A percentile compares a stretch with the other conserved stretches of the same genome.
These are phyloP conservation scores for Aspergillus puulaauensis DNA, from an alignment of 2,329 filamentous ascomycete species.

Conservation along the genomic window DNA sequence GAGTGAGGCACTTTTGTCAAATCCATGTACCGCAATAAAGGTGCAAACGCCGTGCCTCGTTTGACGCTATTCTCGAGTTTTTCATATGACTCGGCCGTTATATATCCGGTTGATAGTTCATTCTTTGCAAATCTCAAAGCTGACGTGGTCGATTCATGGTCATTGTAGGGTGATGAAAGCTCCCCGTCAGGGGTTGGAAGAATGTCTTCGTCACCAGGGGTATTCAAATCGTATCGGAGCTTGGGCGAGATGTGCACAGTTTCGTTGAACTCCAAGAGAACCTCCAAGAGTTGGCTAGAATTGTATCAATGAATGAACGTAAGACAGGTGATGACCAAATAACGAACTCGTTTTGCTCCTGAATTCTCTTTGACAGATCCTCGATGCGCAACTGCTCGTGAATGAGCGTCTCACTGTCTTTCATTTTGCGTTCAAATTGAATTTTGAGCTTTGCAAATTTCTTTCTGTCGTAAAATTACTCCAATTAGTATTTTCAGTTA, in stretches of 20 bases:
- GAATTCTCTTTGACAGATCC: constrained; percentile 76
- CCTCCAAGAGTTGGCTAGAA: constrained; percentile 77
- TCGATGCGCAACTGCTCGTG: constrained; percentile 78
- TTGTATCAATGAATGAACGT: constrained; percentile 10
- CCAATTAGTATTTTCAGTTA: constrained; percentile 8
- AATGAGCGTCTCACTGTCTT: constrained; percentile 64
- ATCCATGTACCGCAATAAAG: constrained; percentile 32
- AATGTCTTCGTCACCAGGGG: constrained; percentile 44
- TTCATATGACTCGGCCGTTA: constrained; percentile 36
- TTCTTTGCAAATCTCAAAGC: constrained; percentile 41
- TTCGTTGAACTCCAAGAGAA: constrained; percentile 87
- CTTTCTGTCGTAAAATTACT: constrained; percentile 51
- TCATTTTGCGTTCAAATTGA: constrained; percentile 77
- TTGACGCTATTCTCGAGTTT: constrained; percentile 41
- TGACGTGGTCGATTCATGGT: constrained; percentile 32
- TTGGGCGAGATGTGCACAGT: constrained; percentile 73
- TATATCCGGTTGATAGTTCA: constrained; percentile 36
- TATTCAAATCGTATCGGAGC: constrained; percentile 70
- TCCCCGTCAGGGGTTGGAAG: constrained; percentile 48
- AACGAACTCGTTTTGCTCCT: constrained; percentile 87
- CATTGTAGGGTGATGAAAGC: constrained; percentile 32
- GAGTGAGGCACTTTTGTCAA: constrained; percentile 35
- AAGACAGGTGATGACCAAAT: background rate
- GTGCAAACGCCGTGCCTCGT: constrained; percentile 40
- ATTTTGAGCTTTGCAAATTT: constrained; percentile 89